phyloP scores from a whole-genome alignment of 2,329 filamentous ascomycete species.

The Sarocladium brachiariae region DNA sequence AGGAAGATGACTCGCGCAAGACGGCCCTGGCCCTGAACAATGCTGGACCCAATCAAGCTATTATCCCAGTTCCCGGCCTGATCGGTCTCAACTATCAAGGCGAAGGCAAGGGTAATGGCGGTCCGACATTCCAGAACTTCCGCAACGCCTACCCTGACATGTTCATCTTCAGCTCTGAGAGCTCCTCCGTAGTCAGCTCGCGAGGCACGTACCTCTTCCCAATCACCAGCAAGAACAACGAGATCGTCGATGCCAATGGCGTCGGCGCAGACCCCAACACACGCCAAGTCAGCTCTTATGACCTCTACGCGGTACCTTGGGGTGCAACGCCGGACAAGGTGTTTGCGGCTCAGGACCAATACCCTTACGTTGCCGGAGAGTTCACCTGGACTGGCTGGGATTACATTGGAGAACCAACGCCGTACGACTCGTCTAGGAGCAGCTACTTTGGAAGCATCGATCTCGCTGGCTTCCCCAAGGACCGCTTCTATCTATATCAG shows the following conservation, averaged over 20 bases:
- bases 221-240: constrained; percentile 31
- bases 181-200: constrained; percentile 38
- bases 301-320: constrained; percentile 40
- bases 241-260: constrained; percentile 24
- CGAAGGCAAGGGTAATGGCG: constrained; percentile 33
- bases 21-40: constrained; percentile 39
- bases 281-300: constrained; percentile 40
- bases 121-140: constrained; percentile 33
- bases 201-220: constrained; percentile 48
- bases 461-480: constrained; percentile 50
- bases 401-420: constrained; percentile 44
- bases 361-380: constrained; percentile 45
- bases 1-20: constrained; percentile 41
- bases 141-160: constrained; percentile 39
- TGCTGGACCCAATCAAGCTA: constrained; percentile 30
- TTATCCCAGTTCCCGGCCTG: constrained; percentile 37
- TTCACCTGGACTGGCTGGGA: constrained; percentile 47
- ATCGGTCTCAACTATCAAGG: constrained; percentile 49
- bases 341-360: constrained; percentile 38
- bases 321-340: constrained; percentile 47
- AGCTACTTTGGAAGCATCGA: constrained; percentile 52
- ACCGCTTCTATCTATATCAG: constrained; percentile 49
- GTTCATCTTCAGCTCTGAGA: constrained; percentile 37
- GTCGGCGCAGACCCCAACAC: constrained; percentile 8
- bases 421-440: constrained; percentile 39